phyloP scores from a whole-genome alignment of 2,329 filamentous ascomycete species.

The Ophiocordyceps australis region DNA sequence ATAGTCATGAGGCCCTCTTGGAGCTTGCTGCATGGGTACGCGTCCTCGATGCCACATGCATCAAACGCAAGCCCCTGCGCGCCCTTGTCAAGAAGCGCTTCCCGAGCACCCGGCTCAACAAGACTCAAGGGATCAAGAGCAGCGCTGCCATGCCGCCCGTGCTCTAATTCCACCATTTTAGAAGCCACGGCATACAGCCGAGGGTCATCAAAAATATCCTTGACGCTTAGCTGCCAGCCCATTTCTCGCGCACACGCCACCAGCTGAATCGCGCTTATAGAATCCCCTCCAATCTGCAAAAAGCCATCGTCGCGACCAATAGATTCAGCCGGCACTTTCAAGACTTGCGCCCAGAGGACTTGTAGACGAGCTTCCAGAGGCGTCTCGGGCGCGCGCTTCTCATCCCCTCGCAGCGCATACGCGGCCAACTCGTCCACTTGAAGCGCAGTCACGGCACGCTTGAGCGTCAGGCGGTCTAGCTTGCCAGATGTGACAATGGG shows the following conservation, averaged over 20 bases:
- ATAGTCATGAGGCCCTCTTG: slow-evolving; percentile 20
- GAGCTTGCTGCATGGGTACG: slow-evolving; percentile 16
- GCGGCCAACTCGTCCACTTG: neutral
- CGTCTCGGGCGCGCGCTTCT: slow-evolving; percentile 2
- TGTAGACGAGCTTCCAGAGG: slow-evolving; percentile 1
- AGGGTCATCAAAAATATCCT: slow-evolving; percentile 6
- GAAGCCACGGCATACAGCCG: slow-evolving; percentile 1
- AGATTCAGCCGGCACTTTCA: slow-evolving; percentile 1
- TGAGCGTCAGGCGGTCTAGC: slow-evolving; percentile 1
- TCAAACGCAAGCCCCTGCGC: no score
- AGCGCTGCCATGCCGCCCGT: no score
- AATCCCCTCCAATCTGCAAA: slow-evolving; percentile 10
- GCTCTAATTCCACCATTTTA: neutral
- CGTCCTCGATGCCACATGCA: neutral
- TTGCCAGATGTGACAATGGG: slow-evolving; percentile 4
- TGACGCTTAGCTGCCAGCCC: slow-evolving; percentile 2
- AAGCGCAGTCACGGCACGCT: neutral
- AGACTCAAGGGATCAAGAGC: neutral
- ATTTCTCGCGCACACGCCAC: slow-evolving; percentile 2
- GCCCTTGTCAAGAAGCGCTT: neutral
- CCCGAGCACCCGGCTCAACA: neutral
- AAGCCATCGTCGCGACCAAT: slow-evolving; percentile 13
- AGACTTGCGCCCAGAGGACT: slow-evolving; percentile 2
- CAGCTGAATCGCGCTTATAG: slow-evolving; percentile 8
- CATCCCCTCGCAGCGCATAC: neutral